Percentiles rank a stretch among this genome's conserved stretches.
These are phyloP conservation scores for Zalerion maritima DNA, from an alignment of 495 filamentous ascomycete genomes.

Conservation along the genomic window DNA sequence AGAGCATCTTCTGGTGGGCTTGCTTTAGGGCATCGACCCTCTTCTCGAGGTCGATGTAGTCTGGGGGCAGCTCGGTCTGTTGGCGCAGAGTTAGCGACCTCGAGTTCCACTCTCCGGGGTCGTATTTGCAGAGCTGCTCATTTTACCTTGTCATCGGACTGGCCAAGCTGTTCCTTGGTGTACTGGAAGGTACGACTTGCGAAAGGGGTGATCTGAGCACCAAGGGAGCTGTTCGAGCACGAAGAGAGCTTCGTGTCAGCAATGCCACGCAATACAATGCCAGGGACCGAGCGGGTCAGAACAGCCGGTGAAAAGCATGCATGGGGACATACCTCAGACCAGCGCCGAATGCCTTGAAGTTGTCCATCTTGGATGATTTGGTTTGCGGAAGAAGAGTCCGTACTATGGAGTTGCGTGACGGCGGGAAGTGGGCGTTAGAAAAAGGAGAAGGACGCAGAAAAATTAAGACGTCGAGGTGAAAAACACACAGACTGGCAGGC, in stretches of 20 bases:
- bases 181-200: slow-evolving; percentile 89
- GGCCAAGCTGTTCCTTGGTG: slow-evolving; percentile 91
- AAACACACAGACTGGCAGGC: too few species aligned
- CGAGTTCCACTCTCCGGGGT: neutral
- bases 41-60: slow-evolving; percentile 98
- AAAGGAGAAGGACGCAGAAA: too few species aligned
- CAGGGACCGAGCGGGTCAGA: slow-evolving; percentile 2
- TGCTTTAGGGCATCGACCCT: slow-evolving; percentile 94
- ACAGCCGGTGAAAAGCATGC: slow-evolving; percentile 3
- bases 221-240: slow-evolving; percentile 24
- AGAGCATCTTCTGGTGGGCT: slow-evolving; percentile 90
- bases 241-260: neutral
- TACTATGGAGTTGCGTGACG: too few species aligned
- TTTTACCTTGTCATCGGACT: slow-evolving; percentile 93
- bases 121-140: slow-evolving; percentile 10
- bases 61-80: slow-evolving; percentile 86
- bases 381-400: too few species aligned
- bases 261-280: neutral
- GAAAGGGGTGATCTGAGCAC: slow-evolving; percentile 63
- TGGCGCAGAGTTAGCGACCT: slow-evolving; percentile 1
- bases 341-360: slow-evolving; percentile 45
- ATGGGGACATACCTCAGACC: slow-evolving; percentile 15
- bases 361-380: slow-evolving; percentile 39
- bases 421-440: too few species aligned
- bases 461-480: too few species aligned